phyloP scores from a whole-genome alignment of 306 rosid genomes.

The Trichosanthes truncata region DNA sequence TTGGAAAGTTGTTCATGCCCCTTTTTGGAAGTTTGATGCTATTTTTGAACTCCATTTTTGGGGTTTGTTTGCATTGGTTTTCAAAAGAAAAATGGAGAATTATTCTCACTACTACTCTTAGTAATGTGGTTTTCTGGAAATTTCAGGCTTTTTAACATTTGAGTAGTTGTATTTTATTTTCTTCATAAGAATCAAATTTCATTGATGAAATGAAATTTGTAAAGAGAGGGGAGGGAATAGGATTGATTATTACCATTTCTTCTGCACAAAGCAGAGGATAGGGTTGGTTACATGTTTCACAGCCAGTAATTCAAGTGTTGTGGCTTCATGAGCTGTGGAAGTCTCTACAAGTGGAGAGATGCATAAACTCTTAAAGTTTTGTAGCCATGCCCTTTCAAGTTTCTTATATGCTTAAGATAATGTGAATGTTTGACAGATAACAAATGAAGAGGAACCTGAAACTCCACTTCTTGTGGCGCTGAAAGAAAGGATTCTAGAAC shows the following conservation, averaged over 20 bases:
- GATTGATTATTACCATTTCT: background rate
- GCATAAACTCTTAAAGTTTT: background rate
- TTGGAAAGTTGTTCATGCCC: background rate
- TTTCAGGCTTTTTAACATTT: background rate
- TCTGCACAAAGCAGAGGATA: background rate
- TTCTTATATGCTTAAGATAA: constrained; percentile 14
- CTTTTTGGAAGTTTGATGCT: background rate
- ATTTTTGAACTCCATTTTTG: background rate
- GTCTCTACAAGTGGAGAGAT: background rate
- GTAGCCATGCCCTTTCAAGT: background rate
- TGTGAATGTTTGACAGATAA: constrained; percentile 45
- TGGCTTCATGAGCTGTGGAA: background rate
- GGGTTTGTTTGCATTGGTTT: background rate
- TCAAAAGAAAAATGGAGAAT: background rate
- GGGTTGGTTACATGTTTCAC: background rate
- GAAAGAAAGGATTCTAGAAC: constrained; percentile 72
- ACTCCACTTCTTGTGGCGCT: constrained; percentile 62
- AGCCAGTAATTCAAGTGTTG: background rate
- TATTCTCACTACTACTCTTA: background rate
- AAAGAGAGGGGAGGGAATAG: background rate
- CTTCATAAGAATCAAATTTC: background rate
- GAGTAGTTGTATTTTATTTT: background rate
- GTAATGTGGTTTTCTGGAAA: background rate
- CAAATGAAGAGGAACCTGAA: constrained; percentile 42
- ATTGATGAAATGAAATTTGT: background rate